These are phyloP conservation scores for Mortierella sp. DNA, from an alignment of 371 early-diverging fungal species.

Conservation along the genomic window DNA sequence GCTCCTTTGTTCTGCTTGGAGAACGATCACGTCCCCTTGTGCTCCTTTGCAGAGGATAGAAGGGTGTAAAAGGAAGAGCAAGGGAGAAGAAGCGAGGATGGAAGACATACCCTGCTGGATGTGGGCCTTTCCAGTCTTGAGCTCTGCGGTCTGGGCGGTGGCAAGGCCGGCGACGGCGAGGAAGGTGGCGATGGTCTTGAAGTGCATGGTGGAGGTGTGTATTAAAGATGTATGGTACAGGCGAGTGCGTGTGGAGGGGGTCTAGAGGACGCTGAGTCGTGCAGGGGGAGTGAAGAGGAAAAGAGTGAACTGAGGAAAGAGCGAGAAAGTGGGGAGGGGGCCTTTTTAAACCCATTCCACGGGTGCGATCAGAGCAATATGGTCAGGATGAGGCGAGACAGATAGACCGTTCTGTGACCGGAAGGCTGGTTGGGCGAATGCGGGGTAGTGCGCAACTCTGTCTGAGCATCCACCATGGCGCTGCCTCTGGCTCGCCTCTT, in stretches of 20 bases:
- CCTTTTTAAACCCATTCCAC: slow-evolving; percentile 12
- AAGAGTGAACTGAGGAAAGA: slow-evolving; percentile 15
- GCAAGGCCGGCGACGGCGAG: slow-evolving; percentile 48
- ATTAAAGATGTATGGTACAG: neutral
- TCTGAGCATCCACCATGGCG: too few species aligned
- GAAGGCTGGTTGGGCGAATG: too few species aligned
- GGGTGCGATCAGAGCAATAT: too few species aligned
- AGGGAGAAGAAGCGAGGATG: neutral
- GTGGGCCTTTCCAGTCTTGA: slow-evolving; percentile 25
- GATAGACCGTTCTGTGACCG: too few species aligned
- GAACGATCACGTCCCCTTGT: too few species aligned
- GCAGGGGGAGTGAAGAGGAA: neutral
- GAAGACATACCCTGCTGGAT: slow-evolving; percentile 28
- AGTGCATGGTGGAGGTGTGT: slow-evolving; percentile 44
- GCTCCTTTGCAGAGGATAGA: neutral
- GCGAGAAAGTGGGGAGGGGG: slow-evolving; percentile 13
- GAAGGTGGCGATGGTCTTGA: slow-evolving; percentile 51
- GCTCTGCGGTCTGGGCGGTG: slow-evolving; percentile 36
- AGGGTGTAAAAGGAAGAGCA: neutral
- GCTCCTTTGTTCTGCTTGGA: too few species aligned
- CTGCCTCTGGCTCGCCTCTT: too few species aligned
- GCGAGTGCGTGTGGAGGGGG: too few species aligned
- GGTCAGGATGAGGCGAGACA: too few species aligned
- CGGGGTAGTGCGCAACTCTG: too few species aligned
- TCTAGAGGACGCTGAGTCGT: too few species aligned